Conservation (phyloP, 805 yeast species). For the Myxozyma sirexii region DNA sequence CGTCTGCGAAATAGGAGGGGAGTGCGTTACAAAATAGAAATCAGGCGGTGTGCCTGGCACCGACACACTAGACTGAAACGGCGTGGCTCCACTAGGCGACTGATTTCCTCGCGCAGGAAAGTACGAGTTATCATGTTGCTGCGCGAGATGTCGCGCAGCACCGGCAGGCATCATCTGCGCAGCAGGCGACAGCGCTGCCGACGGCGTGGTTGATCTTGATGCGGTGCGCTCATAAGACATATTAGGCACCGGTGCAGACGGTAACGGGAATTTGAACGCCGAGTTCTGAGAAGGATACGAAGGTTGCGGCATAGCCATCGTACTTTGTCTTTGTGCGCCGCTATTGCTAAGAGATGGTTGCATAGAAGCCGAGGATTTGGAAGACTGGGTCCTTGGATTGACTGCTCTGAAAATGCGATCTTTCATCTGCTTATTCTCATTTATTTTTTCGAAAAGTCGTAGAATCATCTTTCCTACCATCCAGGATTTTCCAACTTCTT, state of each 20-base stretch:
- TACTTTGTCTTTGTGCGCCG: background rate
- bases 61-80: slow-evolving; percentile 24
- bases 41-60: slow-evolving; percentile 39
- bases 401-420: slow-evolving; percentile 30
- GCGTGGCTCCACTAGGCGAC: background rate
- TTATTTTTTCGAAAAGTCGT: slow-evolving; percentile 51
- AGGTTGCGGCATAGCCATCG: slow-evolving; percentile 6
- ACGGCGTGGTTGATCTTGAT: slow-evolving; percentile 12
- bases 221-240: slow-evolving; percentile 19
- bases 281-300: slow-evolving; percentile 1
- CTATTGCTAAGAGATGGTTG: background rate
- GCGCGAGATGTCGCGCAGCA: background rate
- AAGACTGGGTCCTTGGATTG: slow-evolving; percentile 15
- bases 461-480: slow-evolving; percentile 56
- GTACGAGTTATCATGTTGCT: slow-evolving; percentile 2
- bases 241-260: slow-evolving; percentile 15
- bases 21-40: slow-evolving; percentile 40
- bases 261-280: background rate
- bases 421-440: slow-evolving; percentile 35
- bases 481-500: slow-evolving; percentile 54
- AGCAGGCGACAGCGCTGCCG: slow-evolving; percentile 4
- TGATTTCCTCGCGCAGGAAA: slow-evolving; percentile 1
- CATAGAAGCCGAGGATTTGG: background rate
- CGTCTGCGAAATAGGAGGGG: slow-evolving; percentile 37
- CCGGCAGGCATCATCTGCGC: background rate